Evolutionary conservation across 1,284 basidiomycete species (phyloP).

Genomic region (Hemileia vastatrix): DNA sequence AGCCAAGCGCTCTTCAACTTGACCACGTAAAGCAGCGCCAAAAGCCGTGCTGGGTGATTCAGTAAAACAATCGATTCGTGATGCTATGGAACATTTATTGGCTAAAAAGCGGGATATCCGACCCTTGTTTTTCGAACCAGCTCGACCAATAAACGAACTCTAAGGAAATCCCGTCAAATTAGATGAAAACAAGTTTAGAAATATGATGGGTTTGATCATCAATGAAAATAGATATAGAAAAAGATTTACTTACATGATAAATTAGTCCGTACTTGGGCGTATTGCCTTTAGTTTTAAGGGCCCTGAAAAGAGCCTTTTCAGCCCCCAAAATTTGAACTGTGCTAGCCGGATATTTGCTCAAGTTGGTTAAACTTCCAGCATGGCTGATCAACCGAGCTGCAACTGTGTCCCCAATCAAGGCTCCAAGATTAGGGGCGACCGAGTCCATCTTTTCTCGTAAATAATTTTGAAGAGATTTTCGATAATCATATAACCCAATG

Average conservation of each 20-base stretch:
- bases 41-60: conserved; percentile 85
- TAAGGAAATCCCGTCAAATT: neutral
- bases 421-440: conserved; percentile 89
- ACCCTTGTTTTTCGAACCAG: conserved; percentile 91
- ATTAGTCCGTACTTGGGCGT: conserved; percentile 96
- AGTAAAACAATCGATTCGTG: conserved; percentile 92
- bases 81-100: conserved; percentile 98
- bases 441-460: conserved; percentile 96
- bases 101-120: conserved; percentile 95
- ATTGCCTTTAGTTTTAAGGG: conserved; percentile 96
- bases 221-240: neutral
- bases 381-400: conserved; percentile 92
- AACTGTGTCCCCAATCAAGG: conserved; percentile 87
- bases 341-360: conserved; percentile 96
- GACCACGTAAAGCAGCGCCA: conserved; percentile 81
- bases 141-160: conserved; percentile 81
- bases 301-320: conserved; percentile 95
- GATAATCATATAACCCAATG: conserved; percentile 83
- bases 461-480: conserved; percentile 81
- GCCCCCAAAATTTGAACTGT: conserved; percentile 97
- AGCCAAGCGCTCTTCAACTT: conserved; percentile 88
- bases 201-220: conserved; percentile 48
- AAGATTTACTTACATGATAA: conserved; percentile 54
- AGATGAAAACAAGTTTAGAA: neutral
- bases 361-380: conserved; percentile 90